Conservation (phyloP, 208 protist species). For the Wallacemonas sp. region DNA sequence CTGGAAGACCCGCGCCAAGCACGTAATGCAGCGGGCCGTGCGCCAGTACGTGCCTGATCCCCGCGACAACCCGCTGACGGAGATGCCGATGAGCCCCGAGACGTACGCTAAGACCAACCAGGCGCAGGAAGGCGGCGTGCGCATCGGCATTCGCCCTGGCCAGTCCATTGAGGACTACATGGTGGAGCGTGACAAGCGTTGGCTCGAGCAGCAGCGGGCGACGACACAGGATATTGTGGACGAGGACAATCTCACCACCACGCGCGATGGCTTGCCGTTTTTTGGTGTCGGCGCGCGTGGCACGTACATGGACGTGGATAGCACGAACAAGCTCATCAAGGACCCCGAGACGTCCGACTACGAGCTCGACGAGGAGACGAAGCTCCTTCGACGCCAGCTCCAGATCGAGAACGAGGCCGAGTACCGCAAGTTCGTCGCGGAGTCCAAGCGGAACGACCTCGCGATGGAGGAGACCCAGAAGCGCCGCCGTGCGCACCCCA, state of each 20-base stretch:
- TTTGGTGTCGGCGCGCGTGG: slow-evolving; percentile 50
- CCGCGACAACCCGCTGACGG: slow-evolving; percentile 78
- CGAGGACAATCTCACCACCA: slow-evolving; percentile 53
- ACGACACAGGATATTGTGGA: slow-evolving; percentile 35
- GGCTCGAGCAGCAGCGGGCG: slow-evolving; percentile 58
- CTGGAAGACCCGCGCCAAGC: slow-evolving; percentile 64
- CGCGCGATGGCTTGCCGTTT: slow-evolving; percentile 75
- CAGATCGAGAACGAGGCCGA: slow-evolving; percentile 88
- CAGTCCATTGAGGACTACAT: slow-evolving; percentile 90
- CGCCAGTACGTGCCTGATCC: slow-evolving; percentile 81
- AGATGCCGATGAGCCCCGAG: slow-evolving; percentile 71
- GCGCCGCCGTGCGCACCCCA: slow-evolving; percentile 75
- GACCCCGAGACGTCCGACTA: slow-evolving; percentile 65
- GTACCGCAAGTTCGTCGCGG: slow-evolving; percentile 86
- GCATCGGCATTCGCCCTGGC: slow-evolving; percentile 78
- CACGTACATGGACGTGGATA: slow-evolving; percentile 73
- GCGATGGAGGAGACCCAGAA: slow-evolving; percentile 63
- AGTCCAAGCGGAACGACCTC: slow-evolving; percentile 74
- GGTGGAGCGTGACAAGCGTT: slow-evolving; percentile 76
- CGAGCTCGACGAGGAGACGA: slow-evolving; percentile 83
- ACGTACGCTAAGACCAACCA: slow-evolving; percentile 64
- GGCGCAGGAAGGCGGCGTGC: slow-evolving; percentile 75
- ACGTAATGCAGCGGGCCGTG: slow-evolving; percentile 55
- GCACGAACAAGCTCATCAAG: slow-evolving; percentile 62
- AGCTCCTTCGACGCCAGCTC: slow-evolving; percentile 79